phyloP scores from a whole-genome alignment of 2,329 filamentous ascomycete species.

The Sarocladium brachiariae region DNA sequence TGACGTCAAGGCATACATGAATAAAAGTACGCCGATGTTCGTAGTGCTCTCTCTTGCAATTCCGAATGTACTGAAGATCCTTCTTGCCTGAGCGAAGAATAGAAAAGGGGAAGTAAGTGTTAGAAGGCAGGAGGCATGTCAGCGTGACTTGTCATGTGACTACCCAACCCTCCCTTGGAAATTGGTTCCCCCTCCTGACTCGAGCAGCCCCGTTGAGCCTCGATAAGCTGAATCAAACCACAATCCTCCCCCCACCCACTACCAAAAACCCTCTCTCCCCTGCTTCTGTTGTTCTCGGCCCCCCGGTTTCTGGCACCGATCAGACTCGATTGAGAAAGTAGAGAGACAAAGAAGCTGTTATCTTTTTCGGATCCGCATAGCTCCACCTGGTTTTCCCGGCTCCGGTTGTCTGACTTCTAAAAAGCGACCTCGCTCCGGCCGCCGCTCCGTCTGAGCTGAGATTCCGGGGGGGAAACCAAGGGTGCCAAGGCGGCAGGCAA shows the following conservation, averaged over 20 bases:
- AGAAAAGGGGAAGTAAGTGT: too few species aligned
- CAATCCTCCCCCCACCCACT: not conserved
- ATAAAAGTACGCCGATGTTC: too few species aligned
- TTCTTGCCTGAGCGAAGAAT: too few species aligned
- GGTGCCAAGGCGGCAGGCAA: not conserved
- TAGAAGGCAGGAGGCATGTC: not conserved
- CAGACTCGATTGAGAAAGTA: too few species aligned
- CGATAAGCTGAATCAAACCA: not conserved
- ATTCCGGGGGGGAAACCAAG: too few species aligned
- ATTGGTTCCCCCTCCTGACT: too few species aligned
- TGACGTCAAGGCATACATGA: too few species aligned
- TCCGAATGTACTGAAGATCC: too few species aligned
- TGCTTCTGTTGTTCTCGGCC: constrained; percentile 2
- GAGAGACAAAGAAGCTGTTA: not conserved
- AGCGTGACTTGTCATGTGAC: constrained; percentile 3
- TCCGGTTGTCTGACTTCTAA: not conserved
- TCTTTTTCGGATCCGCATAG: constrained; percentile 7
- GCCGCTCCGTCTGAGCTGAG: too few species aligned
- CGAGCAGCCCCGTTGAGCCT: not conserved
- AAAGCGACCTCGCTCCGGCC: not conserved
- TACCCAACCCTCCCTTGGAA: too few species aligned
- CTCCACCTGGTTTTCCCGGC: constrained; percentile 5
- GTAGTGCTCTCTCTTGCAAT: too few species aligned
- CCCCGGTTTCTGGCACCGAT: not conserved
- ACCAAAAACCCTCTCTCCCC: not conserved